Conservation (phyloP, 768 basidiomycete species). For the Pisolithus microcarpus region DNA sequence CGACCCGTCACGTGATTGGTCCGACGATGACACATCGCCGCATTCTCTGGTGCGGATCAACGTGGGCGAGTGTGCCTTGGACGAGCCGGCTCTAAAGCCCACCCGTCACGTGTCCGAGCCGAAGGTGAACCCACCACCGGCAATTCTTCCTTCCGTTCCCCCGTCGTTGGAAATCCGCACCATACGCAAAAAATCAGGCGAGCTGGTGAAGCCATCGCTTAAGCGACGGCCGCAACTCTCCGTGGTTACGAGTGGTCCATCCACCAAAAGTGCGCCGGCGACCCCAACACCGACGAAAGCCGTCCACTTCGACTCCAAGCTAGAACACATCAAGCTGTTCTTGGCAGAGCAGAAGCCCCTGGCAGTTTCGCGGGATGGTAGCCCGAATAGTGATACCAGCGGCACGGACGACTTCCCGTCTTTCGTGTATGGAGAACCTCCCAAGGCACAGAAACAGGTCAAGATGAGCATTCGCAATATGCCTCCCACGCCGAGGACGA, state of each 20-base stretch:
- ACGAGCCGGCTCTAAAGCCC: constrained; percentile 15
- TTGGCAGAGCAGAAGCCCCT: constrained; percentile 91
- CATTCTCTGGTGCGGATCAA: constrained; percentile 12
- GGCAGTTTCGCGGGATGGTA: constrained; percentile 86
- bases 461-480: constrained; percentile 65
- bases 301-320: constrained; percentile 87
- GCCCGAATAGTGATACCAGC: constrained; percentile 76
- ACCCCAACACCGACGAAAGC: constrained; percentile 76
- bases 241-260: constrained; percentile 41
- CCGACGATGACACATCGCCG: constrained; percentile 21
- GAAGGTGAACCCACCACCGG: background rate
- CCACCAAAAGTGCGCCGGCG: constrained; percentile 67
- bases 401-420: constrained; percentile 75
- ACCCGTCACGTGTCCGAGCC: constrained; percentile 21
- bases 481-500: constrained; percentile 36
- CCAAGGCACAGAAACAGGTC: constrained; percentile 30
- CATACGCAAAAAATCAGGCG: constrained; percentile 90
- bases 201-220: constrained; percentile 86
- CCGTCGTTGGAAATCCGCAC: constrained; percentile 25
- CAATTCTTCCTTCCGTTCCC: background rate
- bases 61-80: constrained; percentile 19
- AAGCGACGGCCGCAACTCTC: constrained; percentile 58
- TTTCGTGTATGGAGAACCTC: constrained; percentile 51
- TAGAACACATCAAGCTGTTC: constrained; percentile 94
- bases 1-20: constrained; percentile 9